Base-by-base conservation (phyloP, 2,329 filamentous ascomycete species). In the Microcyclospora tardicrescens region DNA sequence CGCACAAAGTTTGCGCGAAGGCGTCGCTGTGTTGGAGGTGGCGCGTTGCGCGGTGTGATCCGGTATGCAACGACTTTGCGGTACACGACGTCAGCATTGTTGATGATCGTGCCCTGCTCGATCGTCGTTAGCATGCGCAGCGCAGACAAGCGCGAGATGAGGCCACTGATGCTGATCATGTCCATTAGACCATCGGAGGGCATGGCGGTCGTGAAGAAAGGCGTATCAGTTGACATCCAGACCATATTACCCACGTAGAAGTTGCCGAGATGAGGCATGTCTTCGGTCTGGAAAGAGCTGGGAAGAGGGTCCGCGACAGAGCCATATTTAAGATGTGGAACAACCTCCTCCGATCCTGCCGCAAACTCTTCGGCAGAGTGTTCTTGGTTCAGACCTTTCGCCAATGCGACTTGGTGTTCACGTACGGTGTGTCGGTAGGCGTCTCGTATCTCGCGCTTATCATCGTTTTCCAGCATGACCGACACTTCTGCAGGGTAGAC, bases 241-340 rank as follows among this genome's bases (percentile, higher is more conserved):
- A 82, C 77, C 80, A 96, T 93, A 58, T 95, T 98, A 44, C 91
- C 91, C 27, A 80, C 83, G 62, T 93, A 96, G 59, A 98, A 93
- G 54, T 84, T 95, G 34, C 86, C 86, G 39, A 98, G 67, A 24
- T 80, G 84, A 45, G 91, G 77, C 45, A 81, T 73, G 1, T 81
- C 75, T 2, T 81, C 64, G 14, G 81, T 64, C 43, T 81, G 71
- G 86, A 91, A 98, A 34, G 75, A 80, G 2, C 73, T 64, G 0
- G 86, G 87, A 0, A 96, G 58, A 12, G 79, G 69, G 49, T 93
- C 84, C 37, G 76, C 74, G 42, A 91, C 66, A 0, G 84, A 89
- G 36, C 91, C 91, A 52, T 84, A 93, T 51, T 74, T 72, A 29
- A 96, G 65, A 3, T n/a, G 59, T 2, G 87, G 89, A 9, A 96